Evolutionary conservation across 129 eudicot species (phyloP).

Genomic region (Chrysanthemum makinoi): DNA sequence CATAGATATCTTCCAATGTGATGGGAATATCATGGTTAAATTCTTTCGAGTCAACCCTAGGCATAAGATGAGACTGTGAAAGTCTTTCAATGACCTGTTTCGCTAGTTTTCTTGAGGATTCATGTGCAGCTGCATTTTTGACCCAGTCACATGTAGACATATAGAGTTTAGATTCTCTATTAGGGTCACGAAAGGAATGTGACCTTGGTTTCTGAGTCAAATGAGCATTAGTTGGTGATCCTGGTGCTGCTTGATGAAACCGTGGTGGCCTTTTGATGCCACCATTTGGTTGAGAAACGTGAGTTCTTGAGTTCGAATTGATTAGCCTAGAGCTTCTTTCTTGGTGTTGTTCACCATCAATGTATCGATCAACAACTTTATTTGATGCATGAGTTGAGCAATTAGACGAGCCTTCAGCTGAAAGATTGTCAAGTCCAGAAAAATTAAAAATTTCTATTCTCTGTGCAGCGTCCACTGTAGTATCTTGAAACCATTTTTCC

Average conservation of each 20-base stretch:
- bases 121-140: conserved; percentile 54
- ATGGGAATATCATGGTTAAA: conserved; percentile 67
- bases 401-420: conserved; percentile 61
- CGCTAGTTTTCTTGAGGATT: conserved; percentile 75
- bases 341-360: conserved; percentile 85
- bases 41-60: conserved; percentile 44
- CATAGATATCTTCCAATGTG: conserved; percentile 78
- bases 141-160: conserved; percentile 53
- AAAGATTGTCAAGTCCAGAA: conserved; percentile 37
- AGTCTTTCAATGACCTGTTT: conserved; percentile 89
- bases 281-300: conserved; percentile 34
- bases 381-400: conserved; percentile 73
- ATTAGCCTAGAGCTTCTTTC: conserved; percentile 38
- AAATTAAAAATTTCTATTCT: conserved; percentile 28
- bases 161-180: conserved; percentile 43
- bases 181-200: conserved; percentile 64
- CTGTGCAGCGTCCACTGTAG: conserved; percentile 31
- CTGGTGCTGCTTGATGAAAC: conserved; percentile 50
- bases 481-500: conserved; percentile 38
- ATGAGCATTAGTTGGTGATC: conserved; percentile 42
- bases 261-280: conserved; percentile 59
- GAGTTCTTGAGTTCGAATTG: conserved; percentile 35
- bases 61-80: conserved; percentile 59
- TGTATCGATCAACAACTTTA: conserved; percentile 82
- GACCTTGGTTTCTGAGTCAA: conserved; percentile 63